These are phyloP conservation scores for Tricharina praecox DNA, from an alignment of 495 filamentous ascomycete genomes.

Conservation along the genomic window DNA sequence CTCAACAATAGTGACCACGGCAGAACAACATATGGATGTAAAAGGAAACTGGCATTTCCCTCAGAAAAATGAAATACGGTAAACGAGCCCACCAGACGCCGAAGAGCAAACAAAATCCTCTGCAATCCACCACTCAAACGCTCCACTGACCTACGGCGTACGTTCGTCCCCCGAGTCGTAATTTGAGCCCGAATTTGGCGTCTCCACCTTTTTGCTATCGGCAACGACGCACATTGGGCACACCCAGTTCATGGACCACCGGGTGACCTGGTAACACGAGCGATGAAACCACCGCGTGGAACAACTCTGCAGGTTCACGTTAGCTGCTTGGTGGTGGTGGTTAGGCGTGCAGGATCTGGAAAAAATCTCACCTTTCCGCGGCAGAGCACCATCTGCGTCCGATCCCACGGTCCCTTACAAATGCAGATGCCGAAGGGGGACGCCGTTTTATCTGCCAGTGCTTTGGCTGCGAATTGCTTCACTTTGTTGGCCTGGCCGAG, in stretches of 20 bases:
- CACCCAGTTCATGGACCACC: neutral
- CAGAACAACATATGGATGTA: no score
- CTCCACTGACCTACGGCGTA: no score
- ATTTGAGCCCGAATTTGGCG: no score
- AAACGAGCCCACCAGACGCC: no score
- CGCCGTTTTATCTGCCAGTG: neutral
- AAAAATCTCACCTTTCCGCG: slow-evolving; percentile 10
- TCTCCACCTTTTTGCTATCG: no score
- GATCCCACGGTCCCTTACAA: slow-evolving; percentile 16
- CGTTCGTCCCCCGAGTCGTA: no score
- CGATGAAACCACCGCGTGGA: slow-evolving; percentile 19
- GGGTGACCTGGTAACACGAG: slow-evolving; percentile 5
- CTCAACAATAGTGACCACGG: no score
- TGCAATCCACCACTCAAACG: no score
- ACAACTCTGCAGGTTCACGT: slow-evolving; percentile 14
- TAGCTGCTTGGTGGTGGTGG: slow-evolving; percentile 2
- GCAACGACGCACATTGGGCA: neutral
- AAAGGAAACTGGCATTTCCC: no score
- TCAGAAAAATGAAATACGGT: no score
- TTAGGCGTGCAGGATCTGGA: neutral
- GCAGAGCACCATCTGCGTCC: slow-evolving; percentile 20
- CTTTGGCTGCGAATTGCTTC: neutral
- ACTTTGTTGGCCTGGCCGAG: neutral
- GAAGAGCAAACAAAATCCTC: no score
- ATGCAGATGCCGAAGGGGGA: slow-evolving; percentile 17